Base-by-base conservation (phyloP, 2,329 filamentous ascomycete species). In the Aspergillus arachidicola region DNA sequence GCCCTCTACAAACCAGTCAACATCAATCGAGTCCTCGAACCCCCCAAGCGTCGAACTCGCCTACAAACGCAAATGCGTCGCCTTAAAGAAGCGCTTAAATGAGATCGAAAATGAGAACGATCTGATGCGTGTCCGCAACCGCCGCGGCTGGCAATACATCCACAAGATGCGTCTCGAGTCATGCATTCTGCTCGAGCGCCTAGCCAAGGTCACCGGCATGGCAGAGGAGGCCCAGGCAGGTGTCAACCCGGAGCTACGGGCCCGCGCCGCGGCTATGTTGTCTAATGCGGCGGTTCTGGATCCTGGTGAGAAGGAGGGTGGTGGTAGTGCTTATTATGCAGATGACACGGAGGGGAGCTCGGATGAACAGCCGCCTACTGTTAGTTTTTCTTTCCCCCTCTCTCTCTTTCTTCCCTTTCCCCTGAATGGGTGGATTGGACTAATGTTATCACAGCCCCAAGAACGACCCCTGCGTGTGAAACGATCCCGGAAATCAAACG, bases 11-110 rank as follows among this genome's bases (percentile, higher is more conserved):
- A 68, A 67, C 45, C 64, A 71, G 43, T 54, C 71, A 36, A 65
- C 67, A 43, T 69, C 71, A 53, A 61, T 69, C 67, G 75, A 64
- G 76, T 71, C 74, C 36, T 65, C 83, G 14, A 85, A 89, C 61
- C 93, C 94, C 23, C 94, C 95, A 19, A 96, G 93, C 19, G 93
- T 98, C 66, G 94, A 99, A 80, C 91, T 94, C 76, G 94, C 94
- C 57, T 99, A 98, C 80, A 93, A 95, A 73, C 88, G 92, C 68
- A 98, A 99, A 87, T 98, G 94, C 79, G 93, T 97, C 75, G 91
- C 96, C 72, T 87, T 99, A 26, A 96, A 96, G 81, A 91, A 92
- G 72, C 91, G 95, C 65, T 92, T 95, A 67, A 91, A 89, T 76
- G 94, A 97, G 77, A 92, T 98, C 71, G 94, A 98, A 77, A 89